Conservation (phyloP, 2,329 filamentous ascomycete species). For the Nemania bipapillata region DNA sequence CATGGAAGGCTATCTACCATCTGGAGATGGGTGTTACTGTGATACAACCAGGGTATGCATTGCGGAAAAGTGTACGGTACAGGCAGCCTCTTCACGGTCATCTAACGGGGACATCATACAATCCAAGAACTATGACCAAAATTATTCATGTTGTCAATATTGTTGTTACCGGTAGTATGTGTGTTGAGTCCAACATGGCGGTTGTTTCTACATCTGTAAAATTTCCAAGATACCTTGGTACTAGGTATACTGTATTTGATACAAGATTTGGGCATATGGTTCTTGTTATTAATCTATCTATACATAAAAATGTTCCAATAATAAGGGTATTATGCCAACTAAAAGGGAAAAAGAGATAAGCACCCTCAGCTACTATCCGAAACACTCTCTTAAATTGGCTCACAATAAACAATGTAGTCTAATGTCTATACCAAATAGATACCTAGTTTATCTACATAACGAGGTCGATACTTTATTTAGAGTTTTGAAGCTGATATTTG, state of each 20-base stretch:
- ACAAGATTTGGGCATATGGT: no score
- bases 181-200: neutral
- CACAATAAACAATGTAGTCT: no score
- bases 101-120: slow-evolving; percentile 22
- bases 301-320: no score
- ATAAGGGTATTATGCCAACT: no score
- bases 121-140: slow-evolving; percentile 10
- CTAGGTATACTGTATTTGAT: no score
- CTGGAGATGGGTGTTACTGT: slow-evolving; percentile 43
- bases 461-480: slow-evolving; percentile 9
- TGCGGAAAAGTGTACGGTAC: slow-evolving; percentile 47
- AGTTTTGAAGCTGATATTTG: neutral
- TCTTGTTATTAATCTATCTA: no score
- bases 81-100: slow-evolving; percentile 29
- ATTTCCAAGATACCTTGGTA: no score
- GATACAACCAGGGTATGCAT: slow-evolving; percentile 46
- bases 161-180: neutral
- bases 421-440: no score
- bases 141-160: neutral
- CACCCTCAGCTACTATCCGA: no score
- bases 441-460: no score
- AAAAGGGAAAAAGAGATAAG: no score
- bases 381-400: no score
- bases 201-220: neutral
- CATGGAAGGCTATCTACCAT: slow-evolving; percentile 35